Evolutionary conservation across 1,139 yeast species (phyloP), one percentile per base, ranked within the genome.

Genomic region (Candida gigantensis): DNA sequence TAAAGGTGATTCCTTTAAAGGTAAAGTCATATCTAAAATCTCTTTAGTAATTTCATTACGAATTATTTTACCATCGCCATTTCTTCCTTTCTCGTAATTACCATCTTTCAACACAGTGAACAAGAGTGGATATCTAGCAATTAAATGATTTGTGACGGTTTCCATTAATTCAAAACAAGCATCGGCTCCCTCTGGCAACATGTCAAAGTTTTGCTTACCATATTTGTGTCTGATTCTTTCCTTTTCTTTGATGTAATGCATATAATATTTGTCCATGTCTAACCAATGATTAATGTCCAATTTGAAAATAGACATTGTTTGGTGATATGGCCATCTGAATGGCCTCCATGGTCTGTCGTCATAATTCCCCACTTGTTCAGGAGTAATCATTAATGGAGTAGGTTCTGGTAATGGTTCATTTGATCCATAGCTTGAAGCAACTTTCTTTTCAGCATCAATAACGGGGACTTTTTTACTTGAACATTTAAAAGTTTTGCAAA

Each of bases 311-410:
- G 84, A 76, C 90, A 83, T 83, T 2, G 89, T 83, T 58, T 83
- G 90, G 54, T 82, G 88, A 52, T 82, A 82, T 15, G 89, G 89
- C 83, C 85, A 81, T 51, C 89, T 65, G 59, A 83, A 83, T 3
- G 89, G 88, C 57, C 90, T 68, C 89, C 90, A 83, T 10, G 89
- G 88, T 55, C 89, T 69, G 50, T 81, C 89, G 46, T 82, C 86
- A 52, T 81, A 80, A 16, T 68, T 72, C 43, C 65, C 61, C 10
- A 82, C 85, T 48, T 79, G 79, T 27, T 82, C 87, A 1, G 86
- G 85, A 0, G 85, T 81, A 32, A 83, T 72, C 61, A 66, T 64
- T 30, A 82, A 61, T 2, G 88, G 86, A 0, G 79, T 72, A 16
- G 85, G 84, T 32, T 60, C 61, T 8, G 79, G 81, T 12, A 56